phyloP scores from a whole-genome alignment of 768 basidiomycete species.

The Paxillus rubicundulus region DNA sequence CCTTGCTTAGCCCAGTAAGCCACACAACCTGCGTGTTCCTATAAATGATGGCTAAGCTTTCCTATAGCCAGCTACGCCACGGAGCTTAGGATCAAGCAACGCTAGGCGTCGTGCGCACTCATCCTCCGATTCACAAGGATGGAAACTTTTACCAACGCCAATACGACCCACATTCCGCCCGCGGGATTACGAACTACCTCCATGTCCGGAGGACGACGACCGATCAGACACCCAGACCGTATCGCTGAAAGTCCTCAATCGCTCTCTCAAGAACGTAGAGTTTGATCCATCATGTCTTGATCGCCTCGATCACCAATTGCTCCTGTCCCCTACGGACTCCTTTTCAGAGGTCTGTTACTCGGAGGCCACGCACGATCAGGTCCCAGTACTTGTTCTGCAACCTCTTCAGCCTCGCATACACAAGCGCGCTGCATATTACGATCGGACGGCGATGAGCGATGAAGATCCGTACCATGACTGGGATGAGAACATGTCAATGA shows the following conservation, averaged over 20 bases:
- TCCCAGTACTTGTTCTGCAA: slow-evolving; percentile 27
- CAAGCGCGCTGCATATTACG: slow-evolving; percentile 24
- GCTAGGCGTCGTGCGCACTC: slow-evolving; percentile 32
- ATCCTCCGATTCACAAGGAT: slow-evolving; percentile 32
- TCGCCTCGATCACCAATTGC: slow-evolving; percentile 42
- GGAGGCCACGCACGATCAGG: slow-evolving; percentile 36
- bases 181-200: slow-evolving; percentile 31
- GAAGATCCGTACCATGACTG: slow-evolving; percentile 36
- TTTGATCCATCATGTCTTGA: slow-evolving; percentile 42
- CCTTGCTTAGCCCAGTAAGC: slow-evolving; percentile 23
- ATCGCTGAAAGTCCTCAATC: slow-evolving; percentile 32
- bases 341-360: slow-evolving; percentile 45
- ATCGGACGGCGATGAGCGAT: slow-evolving; percentile 34
- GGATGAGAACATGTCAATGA: slow-evolving; percentile 35
- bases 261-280: slow-evolving; percentile 35
- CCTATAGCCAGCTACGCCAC: slow-evolving; percentile 17
- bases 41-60: neutral
- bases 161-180: slow-evolving; percentile 35
- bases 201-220: slow-evolving; percentile 29
- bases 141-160: slow-evolving; percentile 31
- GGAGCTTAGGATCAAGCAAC: slow-evolving; percentile 3
- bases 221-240: slow-evolving; percentile 26
- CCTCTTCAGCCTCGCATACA: slow-evolving; percentile 35
- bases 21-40: neutral
- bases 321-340: slow-evolving; percentile 38